phyloP scores from a whole-genome alignment of 345 rosid species.

The Microcos paniculata region DNA sequence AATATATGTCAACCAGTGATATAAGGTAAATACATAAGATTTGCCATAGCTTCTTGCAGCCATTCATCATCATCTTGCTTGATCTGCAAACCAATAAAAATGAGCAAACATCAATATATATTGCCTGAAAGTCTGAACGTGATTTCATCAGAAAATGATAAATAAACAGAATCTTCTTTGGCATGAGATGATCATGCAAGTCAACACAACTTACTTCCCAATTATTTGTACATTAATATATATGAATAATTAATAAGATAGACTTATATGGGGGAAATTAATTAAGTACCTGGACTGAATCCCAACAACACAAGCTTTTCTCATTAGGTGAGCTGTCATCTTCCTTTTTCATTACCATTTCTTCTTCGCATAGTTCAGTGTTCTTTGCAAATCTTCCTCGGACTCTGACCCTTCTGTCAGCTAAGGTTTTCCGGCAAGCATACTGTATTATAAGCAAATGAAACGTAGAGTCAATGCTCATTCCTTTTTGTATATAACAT shows the following conservation, averaged over 20 bases:
- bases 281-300: slow-evolving; percentile 39
- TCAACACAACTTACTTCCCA: not conserved
- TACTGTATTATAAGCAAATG: slow-evolving; percentile 41
- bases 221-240: not conserved
- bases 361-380: slow-evolving; percentile 57
- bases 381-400: slow-evolving; percentile 90
- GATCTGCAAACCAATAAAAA: slow-evolving; percentile 34
- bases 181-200: not conserved
- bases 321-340: slow-evolving; percentile 35
- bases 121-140: not conserved
- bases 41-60: slow-evolving; percentile 80
- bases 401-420: slow-evolving; percentile 86
- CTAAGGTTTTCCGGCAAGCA: slow-evolving; percentile 90
- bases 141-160: not conserved
- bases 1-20: slow-evolving; percentile 27
- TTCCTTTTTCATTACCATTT: slow-evolving; percentile 37
- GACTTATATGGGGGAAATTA: not conserved
- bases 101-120: not conserved
- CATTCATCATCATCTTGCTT: slow-evolving; percentile 66
- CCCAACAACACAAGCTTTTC: slow-evolving; percentile 37
- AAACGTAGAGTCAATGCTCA: not conserved
- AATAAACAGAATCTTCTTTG: not conserved
- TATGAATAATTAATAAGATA: not conserved
- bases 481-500: not conserved
- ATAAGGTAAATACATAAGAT: slow-evolving; percentile 58